phyloP scores from a whole-genome alignment of 2,329 filamentous ascomycete genomes.

The Ascochyta koolunga region DNA sequence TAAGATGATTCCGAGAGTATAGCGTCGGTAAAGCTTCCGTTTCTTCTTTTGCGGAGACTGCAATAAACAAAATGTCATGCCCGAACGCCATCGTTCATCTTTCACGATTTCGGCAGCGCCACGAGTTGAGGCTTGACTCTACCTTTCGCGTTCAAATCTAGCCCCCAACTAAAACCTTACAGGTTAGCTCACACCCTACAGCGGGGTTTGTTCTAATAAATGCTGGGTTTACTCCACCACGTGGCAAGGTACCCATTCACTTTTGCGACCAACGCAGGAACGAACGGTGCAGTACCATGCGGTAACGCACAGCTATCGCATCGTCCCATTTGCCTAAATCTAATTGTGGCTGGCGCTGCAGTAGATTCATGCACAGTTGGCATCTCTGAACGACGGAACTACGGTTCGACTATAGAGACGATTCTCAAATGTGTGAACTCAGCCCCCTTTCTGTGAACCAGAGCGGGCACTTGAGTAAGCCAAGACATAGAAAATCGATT shows the following conservation, averaged over 20 bases:
- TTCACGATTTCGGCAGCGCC: conserved; percentile 1
- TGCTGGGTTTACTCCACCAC: neutral
- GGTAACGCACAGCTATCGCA: neutral
- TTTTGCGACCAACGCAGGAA: neutral
- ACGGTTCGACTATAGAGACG: neutral
- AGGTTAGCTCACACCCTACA: conserved; percentile 5
- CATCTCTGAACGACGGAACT: neutral
- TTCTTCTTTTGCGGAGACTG: neutral
- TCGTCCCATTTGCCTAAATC: neutral
- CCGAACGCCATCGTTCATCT: neutral
- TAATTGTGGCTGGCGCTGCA: neutral
- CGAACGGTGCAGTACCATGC: neutral
- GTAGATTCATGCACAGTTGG: neutral
- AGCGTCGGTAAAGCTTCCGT: neutral
- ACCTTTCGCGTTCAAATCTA: neutral
- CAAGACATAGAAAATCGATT: neutral
- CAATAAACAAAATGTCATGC: neutral
- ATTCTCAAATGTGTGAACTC: neutral
- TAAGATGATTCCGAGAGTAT: neutral
- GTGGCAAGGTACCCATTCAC: neutral
- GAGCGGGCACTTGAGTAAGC: neutral
- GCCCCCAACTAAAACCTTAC: neutral
- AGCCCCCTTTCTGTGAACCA: neutral
- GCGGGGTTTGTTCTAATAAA: conserved; percentile 1
- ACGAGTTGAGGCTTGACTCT: neutral